A percentile compares a stretch with the other conserved stretches of the same genome.
phyloP scores from a whole-genome alignment of 495 filamentous ascomycete genomes.

The Hypoxylon rickii region DNA sequence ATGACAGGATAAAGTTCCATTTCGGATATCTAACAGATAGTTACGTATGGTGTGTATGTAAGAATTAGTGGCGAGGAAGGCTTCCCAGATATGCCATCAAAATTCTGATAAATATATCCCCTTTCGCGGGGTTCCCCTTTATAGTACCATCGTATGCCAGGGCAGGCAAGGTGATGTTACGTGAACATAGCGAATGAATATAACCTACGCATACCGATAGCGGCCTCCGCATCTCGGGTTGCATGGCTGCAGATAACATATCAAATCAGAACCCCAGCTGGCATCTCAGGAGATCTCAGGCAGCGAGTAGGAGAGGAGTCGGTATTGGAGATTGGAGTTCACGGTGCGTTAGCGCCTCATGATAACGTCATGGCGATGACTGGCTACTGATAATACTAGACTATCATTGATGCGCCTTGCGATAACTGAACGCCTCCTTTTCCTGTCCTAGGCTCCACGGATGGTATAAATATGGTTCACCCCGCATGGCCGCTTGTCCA shows the following conservation, averaged over 20 bases:
- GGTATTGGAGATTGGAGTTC: constrained; percentile 23
- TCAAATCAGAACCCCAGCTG: constrained; percentile 16
- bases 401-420: constrained; percentile 20
- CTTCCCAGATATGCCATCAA: not conserved
- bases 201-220: constrained; percentile 21
- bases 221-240: constrained; percentile 26
- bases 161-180: not conserved
- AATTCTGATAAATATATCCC: not conserved
- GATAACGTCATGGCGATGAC: constrained; percentile 32
- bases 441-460: constrained; percentile 11
- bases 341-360: constrained; percentile 18
- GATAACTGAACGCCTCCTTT: constrained; percentile 5
- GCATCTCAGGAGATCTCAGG: constrained; percentile 7
- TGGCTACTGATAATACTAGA: constrained; percentile 37
- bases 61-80: not conserved
- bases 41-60: not conserved
- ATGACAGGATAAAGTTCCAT: constrained; percentile 8
- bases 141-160: constrained; percentile 4
- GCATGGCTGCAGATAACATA: not conserved
- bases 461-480: constrained; percentile 19
- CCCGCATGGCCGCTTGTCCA: constrained; percentile 19
- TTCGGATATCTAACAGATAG: not conserved
- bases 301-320: not conserved
- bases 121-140: constrained; percentile 1
- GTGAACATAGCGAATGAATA: not conserved